phyloP scores from a whole-genome alignment of 2,329 filamentous ascomycete species.

The Diaporthe amygdali region DNA sequence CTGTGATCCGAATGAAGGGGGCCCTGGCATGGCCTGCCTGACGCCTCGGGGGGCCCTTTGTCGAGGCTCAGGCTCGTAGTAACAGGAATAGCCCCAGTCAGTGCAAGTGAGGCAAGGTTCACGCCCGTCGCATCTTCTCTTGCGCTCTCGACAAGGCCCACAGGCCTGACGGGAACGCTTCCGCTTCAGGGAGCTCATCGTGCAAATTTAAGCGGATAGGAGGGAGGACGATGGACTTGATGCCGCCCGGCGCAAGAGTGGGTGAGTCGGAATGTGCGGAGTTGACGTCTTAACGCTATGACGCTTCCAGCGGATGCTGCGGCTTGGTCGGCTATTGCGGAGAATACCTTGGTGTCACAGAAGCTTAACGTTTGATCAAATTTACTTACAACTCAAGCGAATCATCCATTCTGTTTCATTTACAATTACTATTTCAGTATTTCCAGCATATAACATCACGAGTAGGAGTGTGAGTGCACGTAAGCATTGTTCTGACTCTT shows the following conservation, averaged over 20 bases:
- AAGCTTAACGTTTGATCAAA: background rate
- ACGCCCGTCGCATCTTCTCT: conserved; percentile 60
- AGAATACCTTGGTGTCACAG: background rate
- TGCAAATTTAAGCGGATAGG: background rate
- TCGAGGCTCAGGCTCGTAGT: conserved; percentile 41
- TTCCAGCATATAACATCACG: no score
- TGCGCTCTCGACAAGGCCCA: conserved; percentile 58
- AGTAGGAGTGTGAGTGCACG: no score
- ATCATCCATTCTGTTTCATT: background rate
- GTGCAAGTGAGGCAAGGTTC: conserved; percentile 58
- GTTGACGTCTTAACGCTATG: background rate
- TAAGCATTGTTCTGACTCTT: no score
- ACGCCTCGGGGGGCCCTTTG: background rate
- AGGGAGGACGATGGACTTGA: background rate
- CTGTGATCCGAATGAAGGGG: background rate
- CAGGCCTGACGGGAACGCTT: conserved; percentile 52
- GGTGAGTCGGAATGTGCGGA: background rate
- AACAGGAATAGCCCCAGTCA: conserved; percentile 58
- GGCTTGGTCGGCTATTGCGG: background rate
- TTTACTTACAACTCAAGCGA: background rate
- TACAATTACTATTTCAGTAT: no score
- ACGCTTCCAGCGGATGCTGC: background rate
- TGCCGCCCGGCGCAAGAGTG: background rate
- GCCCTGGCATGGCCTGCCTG: background rate
- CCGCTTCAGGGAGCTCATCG: conserved; percentile 26